Evolutionary conservation across 176 grass and related monocot genomes (phyloP).

Genomic region (Oryza longistaminata): DNA sequence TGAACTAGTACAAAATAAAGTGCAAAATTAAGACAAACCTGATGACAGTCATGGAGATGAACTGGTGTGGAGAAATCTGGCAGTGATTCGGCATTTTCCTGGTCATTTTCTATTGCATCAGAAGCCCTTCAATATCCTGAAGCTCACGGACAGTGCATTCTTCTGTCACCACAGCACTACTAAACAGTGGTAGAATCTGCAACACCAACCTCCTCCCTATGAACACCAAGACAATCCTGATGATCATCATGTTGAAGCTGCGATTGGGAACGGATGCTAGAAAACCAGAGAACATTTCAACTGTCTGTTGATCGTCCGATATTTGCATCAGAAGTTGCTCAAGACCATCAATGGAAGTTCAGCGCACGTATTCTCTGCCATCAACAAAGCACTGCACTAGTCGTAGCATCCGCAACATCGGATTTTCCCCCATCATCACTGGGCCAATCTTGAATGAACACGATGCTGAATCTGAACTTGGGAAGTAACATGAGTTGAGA

Average conservation of each 20-base stretch:
- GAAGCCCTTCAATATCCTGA: constrained; percentile 63
- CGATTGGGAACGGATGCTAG: not conserved
- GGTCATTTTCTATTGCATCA: constrained; percentile 57
- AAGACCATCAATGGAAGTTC: constrained; percentile 57
- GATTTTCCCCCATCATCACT: not conserved
- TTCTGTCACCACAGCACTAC: not conserved
- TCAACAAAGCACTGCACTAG: not conserved
- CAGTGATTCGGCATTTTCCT: constrained; percentile 13
- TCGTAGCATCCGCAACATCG: not conserved
- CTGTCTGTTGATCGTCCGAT: constrained; percentile 47
- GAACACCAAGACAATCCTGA: constrained; percentile 23
- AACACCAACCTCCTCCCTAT: constrained; percentile 24
- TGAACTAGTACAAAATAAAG: not conserved
- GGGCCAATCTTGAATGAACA: constrained; percentile 16
- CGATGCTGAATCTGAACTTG: not conserved
- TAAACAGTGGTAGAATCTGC: constrained; percentile 14
- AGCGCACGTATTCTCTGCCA: not conserved
- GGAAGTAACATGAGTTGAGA: not conserved
- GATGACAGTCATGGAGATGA: not conserved
- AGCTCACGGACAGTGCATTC: constrained; percentile 15
- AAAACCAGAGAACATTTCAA: constrained; percentile 3
- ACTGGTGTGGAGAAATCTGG: constrained; percentile 28
- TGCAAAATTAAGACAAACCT: constrained; percentile 34
- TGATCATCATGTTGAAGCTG: constrained; percentile 22
- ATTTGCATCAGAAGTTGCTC: constrained; percentile 65